A percentile compares a stretch with the other conserved stretches of the same genome.
Conservation (phyloP, 2,329 filamentous ascomycete genomes). For the Fusarium buharicum region DNA sequence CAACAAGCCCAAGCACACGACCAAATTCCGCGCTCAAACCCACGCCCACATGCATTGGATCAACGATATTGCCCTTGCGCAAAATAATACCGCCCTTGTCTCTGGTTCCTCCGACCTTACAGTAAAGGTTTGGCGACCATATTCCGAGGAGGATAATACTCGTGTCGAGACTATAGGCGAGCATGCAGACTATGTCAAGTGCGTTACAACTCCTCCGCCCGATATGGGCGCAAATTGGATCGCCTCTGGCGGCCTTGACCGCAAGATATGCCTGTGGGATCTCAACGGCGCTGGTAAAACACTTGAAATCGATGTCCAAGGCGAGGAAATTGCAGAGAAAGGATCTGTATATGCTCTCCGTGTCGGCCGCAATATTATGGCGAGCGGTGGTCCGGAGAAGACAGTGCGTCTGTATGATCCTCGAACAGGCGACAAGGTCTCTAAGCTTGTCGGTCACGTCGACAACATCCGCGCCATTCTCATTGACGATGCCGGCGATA, state of each 20-base stretch:
- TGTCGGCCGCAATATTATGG: constrained; percentile 81
- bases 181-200: constrained; percentile 97
- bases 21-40: constrained; percentile 69
- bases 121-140: constrained; percentile 90
- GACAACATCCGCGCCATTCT: constrained; percentile 93
- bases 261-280: constrained; percentile 94
- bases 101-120: constrained; percentile 94
- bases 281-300: constrained; percentile 86
- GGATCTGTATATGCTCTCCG: constrained; percentile 94
- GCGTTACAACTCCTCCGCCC: constrained; percentile 77
- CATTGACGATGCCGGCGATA: constrained; percentile 88
- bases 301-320: constrained; percentile 84
- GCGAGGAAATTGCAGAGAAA: constrained; percentile 87
- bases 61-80: constrained; percentile 87
- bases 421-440: constrained; percentile 86
- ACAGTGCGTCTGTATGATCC: constrained; percentile 93
- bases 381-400: constrained; percentile 93
- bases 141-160: constrained; percentile 65
- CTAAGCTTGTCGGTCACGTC: constrained; percentile 96
- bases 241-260: constrained; percentile 91
- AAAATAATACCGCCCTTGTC: constrained; percentile 81
- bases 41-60: constrained; percentile 94
- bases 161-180: constrained; percentile 79
- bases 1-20: constrained; percentile 56
- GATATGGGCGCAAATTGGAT: constrained; percentile 80